Percentiles rank a stretch among this genome's conserved stretches.
These are phyloP conservation scores for Suhomyces guaymorum DNA, from an alignment of 1,139 yeast genomes.

Conservation along the genomic window DNA sequence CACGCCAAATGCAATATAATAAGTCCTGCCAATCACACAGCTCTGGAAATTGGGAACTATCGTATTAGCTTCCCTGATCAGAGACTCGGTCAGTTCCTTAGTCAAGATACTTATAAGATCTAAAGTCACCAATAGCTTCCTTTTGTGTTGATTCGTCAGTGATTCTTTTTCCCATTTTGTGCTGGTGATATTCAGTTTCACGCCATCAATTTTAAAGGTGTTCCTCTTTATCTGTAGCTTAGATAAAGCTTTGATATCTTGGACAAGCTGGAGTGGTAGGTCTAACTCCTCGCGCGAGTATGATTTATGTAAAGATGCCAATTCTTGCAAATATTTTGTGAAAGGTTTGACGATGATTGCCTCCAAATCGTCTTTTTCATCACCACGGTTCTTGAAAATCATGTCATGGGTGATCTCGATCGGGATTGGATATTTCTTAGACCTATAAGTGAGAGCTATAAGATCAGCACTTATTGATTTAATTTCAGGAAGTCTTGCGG, in stretches of 20 bases:
- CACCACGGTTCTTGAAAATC: conserved; percentile 18
- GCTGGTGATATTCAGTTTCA: conserved; percentile 12
- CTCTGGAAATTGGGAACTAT: conserved; percentile 32
- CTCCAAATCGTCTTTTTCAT: conserved; percentile 21
- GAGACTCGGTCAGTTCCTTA: conserved; percentile 15
- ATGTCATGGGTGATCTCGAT: conserved; percentile 21
- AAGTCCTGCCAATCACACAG: conserved; percentile 29
- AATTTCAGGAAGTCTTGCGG: conserved; percentile 22
- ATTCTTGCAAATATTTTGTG: conserved; percentile 18
- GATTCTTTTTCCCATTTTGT: conserved; percentile 1
- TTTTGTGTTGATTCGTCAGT: conserved; percentile 4
- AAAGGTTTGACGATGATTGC: conserved; percentile 21
- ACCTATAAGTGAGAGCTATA: conserved; percentile 21
- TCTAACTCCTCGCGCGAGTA: conserved; percentile 18
- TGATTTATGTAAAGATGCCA: too few relatives aligned
- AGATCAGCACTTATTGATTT: conserved; percentile 21
- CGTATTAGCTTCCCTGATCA: conserved; percentile 16
- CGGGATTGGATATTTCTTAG: conserved; percentile 27
- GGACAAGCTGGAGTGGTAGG: conserved; percentile 18
- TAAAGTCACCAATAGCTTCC: conserved; percentile 10
- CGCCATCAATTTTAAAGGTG: conserved; percentile 17
- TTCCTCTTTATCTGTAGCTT: conserved; percentile 20
- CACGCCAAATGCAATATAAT: conserved; percentile 22
- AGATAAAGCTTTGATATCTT: conserved; percentile 25
- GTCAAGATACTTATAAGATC: conserved; percentile 13